Evolutionary conservation across 2,329 filamentous ascomycete genomes (phyloP).

Genomic region (Sphaerulina vaccinii): DNA sequence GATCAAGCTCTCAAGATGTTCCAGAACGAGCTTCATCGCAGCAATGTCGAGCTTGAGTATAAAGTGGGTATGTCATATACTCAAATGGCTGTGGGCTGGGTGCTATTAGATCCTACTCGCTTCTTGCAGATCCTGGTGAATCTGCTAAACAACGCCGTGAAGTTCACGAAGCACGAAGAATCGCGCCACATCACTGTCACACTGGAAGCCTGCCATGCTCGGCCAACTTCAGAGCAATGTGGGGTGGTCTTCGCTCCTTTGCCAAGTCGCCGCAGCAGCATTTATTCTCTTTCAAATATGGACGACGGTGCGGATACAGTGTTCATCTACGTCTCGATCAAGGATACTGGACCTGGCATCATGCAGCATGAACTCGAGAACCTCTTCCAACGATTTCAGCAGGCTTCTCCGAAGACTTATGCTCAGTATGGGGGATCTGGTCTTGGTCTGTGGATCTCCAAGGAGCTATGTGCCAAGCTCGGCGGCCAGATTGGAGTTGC

Average conservation of each 20-base stretch:
- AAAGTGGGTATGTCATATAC: constrained; percentile 33
- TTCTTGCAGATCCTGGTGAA: constrained; percentile 31
- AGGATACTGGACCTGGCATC: constrained; percentile 68
- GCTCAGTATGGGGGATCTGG: constrained; percentile 69
- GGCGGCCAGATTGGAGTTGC: constrained; percentile 67
- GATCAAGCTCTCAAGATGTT: constrained; percentile 41
- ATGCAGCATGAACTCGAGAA: constrained; percentile 67
- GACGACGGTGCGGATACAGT: no score
- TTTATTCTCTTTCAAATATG: neutral
- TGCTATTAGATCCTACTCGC: constrained; percentile 25
- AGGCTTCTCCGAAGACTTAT: constrained; percentile 68
- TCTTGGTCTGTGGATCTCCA: constrained; percentile 66
- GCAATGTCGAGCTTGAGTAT: constrained; percentile 39
- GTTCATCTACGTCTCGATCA: constrained; percentile 68
- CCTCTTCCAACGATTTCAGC: constrained; percentile 73
- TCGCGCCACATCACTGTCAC: constrained; percentile 37
- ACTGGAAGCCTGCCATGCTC: constrained; percentile 9
- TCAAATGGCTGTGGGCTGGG: constrained; percentile 17
- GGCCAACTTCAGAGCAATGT: constrained; percentile 2
- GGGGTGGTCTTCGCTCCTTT: constrained; percentile 5
- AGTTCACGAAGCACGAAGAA: constrained; percentile 30
- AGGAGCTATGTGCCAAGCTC: constrained; percentile 66
- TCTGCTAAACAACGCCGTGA: constrained; percentile 31
- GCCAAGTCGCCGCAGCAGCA: neutral
- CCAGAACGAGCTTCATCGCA: constrained; percentile 39